Conservation (phyloP, 352 stramenopile genomes). For the Pythium scleroteichum region DNA sequence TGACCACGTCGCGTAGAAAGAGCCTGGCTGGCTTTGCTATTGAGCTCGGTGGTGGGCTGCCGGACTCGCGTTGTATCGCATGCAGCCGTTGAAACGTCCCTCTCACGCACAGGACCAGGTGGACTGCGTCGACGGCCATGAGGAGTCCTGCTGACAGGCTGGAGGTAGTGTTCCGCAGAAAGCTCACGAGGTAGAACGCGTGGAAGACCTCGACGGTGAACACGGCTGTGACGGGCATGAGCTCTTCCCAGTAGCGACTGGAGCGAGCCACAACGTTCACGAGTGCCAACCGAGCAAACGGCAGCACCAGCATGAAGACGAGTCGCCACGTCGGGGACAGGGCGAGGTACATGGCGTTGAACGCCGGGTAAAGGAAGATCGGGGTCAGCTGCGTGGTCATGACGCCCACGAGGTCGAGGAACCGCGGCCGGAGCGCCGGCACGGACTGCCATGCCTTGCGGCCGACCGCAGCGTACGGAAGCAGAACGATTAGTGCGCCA, state of each 20-base stretch:
- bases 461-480: neutral
- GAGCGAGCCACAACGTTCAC: neutral
- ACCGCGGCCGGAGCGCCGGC: constrained; percentile 13
- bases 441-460: constrained; percentile 13
- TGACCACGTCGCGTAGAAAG: neutral
- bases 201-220: constrained; percentile 22
- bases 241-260: neutral
- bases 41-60: too few species aligned
- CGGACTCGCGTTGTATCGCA: neutral
- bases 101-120: neutral
- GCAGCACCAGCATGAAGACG: neutral
- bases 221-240: neutral
- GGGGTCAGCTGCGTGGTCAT: neutral
- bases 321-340: neutral
- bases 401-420: constrained; percentile 4
- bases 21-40: too few species aligned
- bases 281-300: neutral
- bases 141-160: neutral
- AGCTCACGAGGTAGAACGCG: constrained; percentile 32
- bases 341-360: neutral
- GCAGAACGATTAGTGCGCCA: constrained; percentile 17
- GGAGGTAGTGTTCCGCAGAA: constrained; percentile 31
- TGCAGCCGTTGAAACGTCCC: neutral
- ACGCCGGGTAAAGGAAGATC: neutral
- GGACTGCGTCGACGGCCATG: neutral